These are phyloP conservation scores for Ogataea wickerhamii DNA, from an alignment of 805 yeast species.

Conservation along the genomic window DNA sequence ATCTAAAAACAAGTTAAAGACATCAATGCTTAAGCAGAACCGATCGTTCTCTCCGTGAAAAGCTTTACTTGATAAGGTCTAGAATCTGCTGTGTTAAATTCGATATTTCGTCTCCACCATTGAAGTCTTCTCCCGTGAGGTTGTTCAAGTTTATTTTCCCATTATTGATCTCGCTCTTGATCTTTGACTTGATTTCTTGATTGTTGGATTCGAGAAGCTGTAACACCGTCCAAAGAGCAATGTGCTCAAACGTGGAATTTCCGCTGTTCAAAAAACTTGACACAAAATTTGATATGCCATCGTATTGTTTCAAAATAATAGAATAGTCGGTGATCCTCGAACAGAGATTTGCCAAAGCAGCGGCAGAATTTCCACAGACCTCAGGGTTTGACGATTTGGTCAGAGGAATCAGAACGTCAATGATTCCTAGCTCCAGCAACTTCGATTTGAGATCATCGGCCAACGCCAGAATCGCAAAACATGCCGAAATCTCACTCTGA, in stretches of 20 bases:
- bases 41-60: too few species aligned
- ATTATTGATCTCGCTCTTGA: slow-evolving; percentile 31
- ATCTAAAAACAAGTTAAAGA: too few species aligned
- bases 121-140: slow-evolving; percentile 32
- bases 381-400: slow-evolving; percentile 86
- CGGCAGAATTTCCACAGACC: slow-evolving; percentile 97
- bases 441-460: slow-evolving; percentile 92
- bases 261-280: slow-evolving; percentile 74
- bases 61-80: slow-evolving; percentile 31
- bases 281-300: slow-evolving; percentile 84
- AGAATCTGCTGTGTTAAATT: slow-evolving; percentile 36
- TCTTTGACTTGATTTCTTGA: slow-evolving; percentile 44
- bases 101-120: slow-evolving; percentile 36
- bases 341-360: slow-evolving; percentile 93
- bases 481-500: slow-evolving; percentile 94
- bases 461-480: slow-evolving; percentile 92
- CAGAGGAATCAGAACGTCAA: slow-evolving; percentile 86
- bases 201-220: slow-evolving; percentile 89
- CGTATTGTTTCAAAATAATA: slow-evolving; percentile 79
- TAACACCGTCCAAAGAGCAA: slow-evolving; percentile 94
- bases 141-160: slow-evolving; percentile 33
- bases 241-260: slow-evolving; percentile 94
- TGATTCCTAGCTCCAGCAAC: slow-evolving; percentile 75
- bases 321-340: slow-evolving; percentile 84
- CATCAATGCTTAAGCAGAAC: too few species aligned